A percentile compares a stretch with the other conserved stretches of the same genome.
Conservation (phyloP, 495 filamentous ascomycete species). For the Podospora appendiculata region DNA sequence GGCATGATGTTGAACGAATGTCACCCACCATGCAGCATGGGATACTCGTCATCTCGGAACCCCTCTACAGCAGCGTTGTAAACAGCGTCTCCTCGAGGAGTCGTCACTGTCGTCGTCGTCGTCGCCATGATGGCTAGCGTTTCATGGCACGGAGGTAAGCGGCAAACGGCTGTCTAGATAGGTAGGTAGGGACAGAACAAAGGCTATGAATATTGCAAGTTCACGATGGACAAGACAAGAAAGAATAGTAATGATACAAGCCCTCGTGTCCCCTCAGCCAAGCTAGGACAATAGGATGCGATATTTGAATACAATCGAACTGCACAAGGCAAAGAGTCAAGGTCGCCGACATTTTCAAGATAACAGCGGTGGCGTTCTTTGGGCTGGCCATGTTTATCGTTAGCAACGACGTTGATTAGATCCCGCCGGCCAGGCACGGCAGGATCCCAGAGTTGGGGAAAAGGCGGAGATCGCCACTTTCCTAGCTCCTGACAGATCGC, state of each 20-base stretch:
- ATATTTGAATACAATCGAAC: neutral
- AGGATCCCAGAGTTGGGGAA: neutral
- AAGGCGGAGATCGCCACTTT: constrained; percentile 35
- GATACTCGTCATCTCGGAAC: constrained; percentile 69
- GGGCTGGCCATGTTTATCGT: no score
- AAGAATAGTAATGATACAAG: neutral
- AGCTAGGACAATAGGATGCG: neutral
- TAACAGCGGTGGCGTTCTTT: neutral
- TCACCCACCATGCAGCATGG: constrained; percentile 65
- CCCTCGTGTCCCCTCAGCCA: neutral
- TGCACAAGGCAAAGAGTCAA: neutral
- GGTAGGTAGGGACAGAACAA: no score
- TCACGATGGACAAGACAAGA: neutral
- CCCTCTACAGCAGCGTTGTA: constrained; percentile 63
- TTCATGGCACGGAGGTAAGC: no score
- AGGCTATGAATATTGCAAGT: neutral
- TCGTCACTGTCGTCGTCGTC: constrained; percentile 3
- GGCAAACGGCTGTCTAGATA: no score
- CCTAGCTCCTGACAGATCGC: constrained; percentile 10
- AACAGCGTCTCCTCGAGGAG: constrained; percentile 1
- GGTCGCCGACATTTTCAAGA: neutral
- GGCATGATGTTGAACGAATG: neutral
- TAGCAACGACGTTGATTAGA: no score
- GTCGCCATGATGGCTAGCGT: neutral
- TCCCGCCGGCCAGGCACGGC: neutral